phyloP scores from a whole-genome alignment of 2,329 filamentous ascomycete species.

The Cryphonectria parasitica region DNA sequence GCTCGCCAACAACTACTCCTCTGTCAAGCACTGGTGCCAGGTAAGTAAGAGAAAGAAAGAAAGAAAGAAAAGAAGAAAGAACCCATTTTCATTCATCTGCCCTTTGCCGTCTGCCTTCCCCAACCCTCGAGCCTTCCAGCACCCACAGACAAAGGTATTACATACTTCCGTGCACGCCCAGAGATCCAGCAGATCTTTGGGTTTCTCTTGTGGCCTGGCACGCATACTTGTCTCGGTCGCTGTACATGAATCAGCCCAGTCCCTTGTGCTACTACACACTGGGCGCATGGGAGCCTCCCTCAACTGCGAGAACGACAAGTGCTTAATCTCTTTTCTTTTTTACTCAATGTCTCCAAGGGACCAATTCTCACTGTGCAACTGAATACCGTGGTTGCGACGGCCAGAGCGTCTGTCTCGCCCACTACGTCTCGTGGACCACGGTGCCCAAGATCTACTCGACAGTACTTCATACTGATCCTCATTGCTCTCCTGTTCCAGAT shows the following conservation, averaged over 20 bases:
- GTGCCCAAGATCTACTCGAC: conserved; percentile 9
- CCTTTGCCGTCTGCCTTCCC: neutral
- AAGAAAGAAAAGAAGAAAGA: neutral
- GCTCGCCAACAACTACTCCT: conserved; percentile 26
- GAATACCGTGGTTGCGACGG: neutral
- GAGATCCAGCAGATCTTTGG: neutral
- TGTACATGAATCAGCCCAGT: neutral
- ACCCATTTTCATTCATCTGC: neutral
- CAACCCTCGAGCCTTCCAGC: neutral
- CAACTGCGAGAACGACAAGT: neutral
- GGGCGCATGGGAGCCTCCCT: conserved; percentile 7
- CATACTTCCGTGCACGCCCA: conserved; percentile 6
- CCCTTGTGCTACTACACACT: conserved; percentile 6
- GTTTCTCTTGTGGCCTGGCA: neutral
- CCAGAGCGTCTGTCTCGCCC: neutral
- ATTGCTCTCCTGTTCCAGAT: conserved; percentile 44
- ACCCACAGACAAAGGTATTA: neutral
- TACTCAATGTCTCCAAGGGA: neutral
- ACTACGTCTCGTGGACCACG: neutral
- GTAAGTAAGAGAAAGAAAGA: conserved; percentile 29
- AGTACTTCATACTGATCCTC: conserved; percentile 39
- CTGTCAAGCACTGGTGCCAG: conserved; percentile 31
- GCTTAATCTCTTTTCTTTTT: neutral
- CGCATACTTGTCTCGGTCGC: conserved; percentile 12
- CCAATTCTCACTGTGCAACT: conserved; percentile 17